Percentiles rank a stretch among this genome's conserved stretches.
Evolutionary conservation across 192 early-diverging fungal genomes (phyloP).

Genomic region (Coemansia sp.): DNA sequence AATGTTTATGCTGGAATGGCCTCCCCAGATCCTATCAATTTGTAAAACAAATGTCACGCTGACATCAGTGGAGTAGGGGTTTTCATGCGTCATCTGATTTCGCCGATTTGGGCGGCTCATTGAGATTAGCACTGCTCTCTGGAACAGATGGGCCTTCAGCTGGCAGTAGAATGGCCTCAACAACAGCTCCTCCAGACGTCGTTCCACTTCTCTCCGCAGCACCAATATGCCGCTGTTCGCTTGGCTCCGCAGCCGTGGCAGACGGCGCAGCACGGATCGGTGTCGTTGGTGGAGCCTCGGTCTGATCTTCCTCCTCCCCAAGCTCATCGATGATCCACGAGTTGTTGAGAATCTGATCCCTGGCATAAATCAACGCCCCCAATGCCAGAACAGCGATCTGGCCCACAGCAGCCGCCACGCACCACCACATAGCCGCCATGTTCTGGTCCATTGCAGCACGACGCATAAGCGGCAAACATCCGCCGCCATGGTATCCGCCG

Average conservation of each 20-base stretch:
- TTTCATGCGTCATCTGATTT: neutral
- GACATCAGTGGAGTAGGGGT: too few relatives aligned
- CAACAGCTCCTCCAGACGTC: neutral
- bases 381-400: conserved; percentile 16
- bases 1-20: neutral
- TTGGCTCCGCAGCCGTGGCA: neutral
- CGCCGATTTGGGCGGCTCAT: neutral
- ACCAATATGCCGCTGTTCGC: too few relatives aligned
- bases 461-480: conserved; percentile 21
- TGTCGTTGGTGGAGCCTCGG: neutral
- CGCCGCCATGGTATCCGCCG: neutral
- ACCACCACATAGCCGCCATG: conserved; percentile 9
- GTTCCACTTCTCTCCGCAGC: too few relatives aligned
- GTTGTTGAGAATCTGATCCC: neutral
- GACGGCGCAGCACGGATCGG: neutral
- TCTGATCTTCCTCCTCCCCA: conserved; percentile 1
- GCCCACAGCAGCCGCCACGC: conserved; percentile 14
- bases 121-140: neutral
- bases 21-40: too few relatives aligned
- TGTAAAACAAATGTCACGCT: too few relatives aligned
- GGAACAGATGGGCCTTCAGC: neutral
- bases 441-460: conserved; percentile 8
- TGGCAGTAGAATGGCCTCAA: conserved; percentile 1
- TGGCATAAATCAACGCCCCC: conserved; percentile 10
- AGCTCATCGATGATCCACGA: conserved; percentile 18